Base-by-base conservation (phyloP, 768 basidiomycete species). In the Amanita polypyramis region DNA sequence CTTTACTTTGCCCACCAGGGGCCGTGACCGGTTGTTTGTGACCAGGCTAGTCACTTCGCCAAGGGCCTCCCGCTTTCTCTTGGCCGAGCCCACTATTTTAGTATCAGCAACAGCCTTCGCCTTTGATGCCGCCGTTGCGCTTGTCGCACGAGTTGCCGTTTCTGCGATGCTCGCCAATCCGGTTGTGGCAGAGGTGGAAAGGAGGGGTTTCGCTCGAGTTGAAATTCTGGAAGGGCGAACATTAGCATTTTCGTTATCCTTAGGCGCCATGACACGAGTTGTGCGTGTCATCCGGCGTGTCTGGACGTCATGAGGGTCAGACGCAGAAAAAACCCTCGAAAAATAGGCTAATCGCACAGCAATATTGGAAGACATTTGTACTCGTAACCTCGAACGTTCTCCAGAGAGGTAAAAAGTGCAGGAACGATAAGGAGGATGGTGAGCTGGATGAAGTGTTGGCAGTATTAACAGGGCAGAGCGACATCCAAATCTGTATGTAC, bases 11-110 rank as follows among this genome's bases (percentile, higher is more conserved):
- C 58, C 55, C 23, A 61, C 62, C 42, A 57, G 56, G 51, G 68
- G 69, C 52, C 71, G 54, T 30, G 63, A 42, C 34, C 47, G 71
- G 56, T 76, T 79, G 56, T 80, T 79, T 52, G 60, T 66, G 17
- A 67, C 58, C 10, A 49, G 39, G 21, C 63, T 67, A 6, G 79
- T 74, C 36, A 88, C 82, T 62, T 91, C 88, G 27, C 79, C 81
- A 21, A 91, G 69, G 0, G 86, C 86, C 43, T 83, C 82, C 36
- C 89, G 82, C 62, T 90, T 90, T 53, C 88, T 75, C 62, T 89
- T 88, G 43, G 75, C 71, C 29, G 69, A 66, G 7, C 64, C 60
- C 23, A 83, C 80, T 17, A 62, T 56, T 52, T 77, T 72, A 41
- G 56, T 44, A 33, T 65, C 66, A 52, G 60, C 54, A 59, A 69